Evolutionary conservation across 306 rosid genomes (phyloP), one percentile per base, ranked within the genome.

Genomic region (Cicer yamashitae): DNA sequence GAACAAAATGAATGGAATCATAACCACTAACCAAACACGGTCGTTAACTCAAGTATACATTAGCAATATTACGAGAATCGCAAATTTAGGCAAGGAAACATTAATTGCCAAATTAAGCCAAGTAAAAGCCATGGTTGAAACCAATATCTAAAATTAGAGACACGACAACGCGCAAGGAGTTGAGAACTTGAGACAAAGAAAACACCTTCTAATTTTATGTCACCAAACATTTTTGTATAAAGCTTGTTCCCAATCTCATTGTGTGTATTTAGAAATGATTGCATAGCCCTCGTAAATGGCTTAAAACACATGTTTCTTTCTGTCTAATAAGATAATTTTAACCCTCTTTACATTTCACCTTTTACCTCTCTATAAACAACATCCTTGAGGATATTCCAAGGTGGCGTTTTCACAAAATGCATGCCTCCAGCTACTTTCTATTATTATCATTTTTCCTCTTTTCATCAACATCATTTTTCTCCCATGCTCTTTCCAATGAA

Each of bases 401-500:
- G 74, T 3, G 51, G 67, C 22, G 34, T 17, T 7, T 7, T 51
- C 2, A 64, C 66, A 83, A 65, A 70, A 86, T 84, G 83, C 78
- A 70, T 59, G 82, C 79, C 82, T 64, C 30, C 0, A 61, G 82
- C 48, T 85, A 69, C 79, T 61, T 60, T 45, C 11, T 83, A n/a
- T 2, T 84, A 1, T 6, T 84, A 10, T 39, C 64, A 12, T 12
- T 84, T 6, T 20, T 76, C 18, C 43, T 80, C 34, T n/a, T 74
- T 1, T 70, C 58, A 38, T 17, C 81, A 5, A 77, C 77, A 10
- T 43, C 78, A 1, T 41, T 68, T 14, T 20, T 11, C 7, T 44
- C 89, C 2, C 17, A 13, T 11, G 89, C 96, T 11, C 74, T 91
- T 30, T 84, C 97, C 4, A 62, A 77, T 39, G 77, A 15, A 7